These are phyloP conservation scores for Vigna nakashimae DNA, from an alignment of 306 rosid genomes.

Conservation along the genomic window DNA sequence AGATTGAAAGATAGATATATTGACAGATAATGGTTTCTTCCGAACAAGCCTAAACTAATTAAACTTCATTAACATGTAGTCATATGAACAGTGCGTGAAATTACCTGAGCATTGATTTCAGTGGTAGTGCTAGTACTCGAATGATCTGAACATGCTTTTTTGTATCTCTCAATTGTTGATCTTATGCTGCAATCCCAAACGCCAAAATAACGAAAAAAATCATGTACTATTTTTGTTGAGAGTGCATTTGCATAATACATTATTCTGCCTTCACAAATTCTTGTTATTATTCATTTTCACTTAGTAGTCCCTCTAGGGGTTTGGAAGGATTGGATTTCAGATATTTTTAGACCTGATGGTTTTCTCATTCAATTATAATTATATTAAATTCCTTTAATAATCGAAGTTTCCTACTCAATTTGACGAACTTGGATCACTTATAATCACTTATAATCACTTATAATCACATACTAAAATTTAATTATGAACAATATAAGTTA, in stretches of 20 bases:
- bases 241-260: not conserved
- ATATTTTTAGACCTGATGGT: not conserved
- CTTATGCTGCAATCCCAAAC: constrained; percentile 60
- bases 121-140: constrained; percentile 65
- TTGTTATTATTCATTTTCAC: not conserved
- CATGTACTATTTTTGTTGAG: not conserved
- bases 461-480: not conserved
- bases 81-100: not conserved
- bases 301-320: not conserved
- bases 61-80: not conserved
- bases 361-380: not conserved
- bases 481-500: too few relatives aligned
- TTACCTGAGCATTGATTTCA: constrained; percentile 91
- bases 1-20: too few relatives aligned
- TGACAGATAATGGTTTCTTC: too few relatives aligned
- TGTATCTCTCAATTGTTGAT: constrained; percentile 88
- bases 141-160: constrained; percentile 80
- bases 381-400: not conserved
- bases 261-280: not conserved
- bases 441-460: too few relatives aligned
- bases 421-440: not conserved
- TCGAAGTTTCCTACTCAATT: not conserved
- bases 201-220: not conserved
- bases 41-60: not conserved
- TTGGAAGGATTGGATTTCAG: not conserved